These are phyloP conservation scores for Rhynchosporium secalis DNA, from an alignment of 2,329 filamentous ascomycete genomes.

Conservation along the genomic window DNA sequence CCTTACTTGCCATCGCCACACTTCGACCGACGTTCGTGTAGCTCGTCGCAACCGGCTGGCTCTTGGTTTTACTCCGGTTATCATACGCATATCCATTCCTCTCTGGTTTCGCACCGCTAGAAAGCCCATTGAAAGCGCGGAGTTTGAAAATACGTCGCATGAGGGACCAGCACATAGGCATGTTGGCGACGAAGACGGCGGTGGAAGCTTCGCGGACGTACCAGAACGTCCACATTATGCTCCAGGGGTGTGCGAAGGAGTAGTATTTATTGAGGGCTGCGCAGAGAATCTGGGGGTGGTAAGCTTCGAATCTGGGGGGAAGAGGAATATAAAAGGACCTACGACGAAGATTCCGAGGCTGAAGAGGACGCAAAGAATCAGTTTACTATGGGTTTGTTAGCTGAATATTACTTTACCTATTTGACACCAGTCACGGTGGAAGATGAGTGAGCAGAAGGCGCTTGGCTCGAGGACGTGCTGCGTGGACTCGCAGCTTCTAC, in stretches of 20 bases:
- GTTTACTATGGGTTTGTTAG: slow-evolving; percentile 51
- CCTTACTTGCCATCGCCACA: not conserved
- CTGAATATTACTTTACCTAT: not conserved
- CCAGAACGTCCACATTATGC: slow-evolving; percentile 45
- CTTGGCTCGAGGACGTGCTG: not conserved
- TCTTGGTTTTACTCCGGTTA: no score
- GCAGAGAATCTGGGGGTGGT: not conserved
- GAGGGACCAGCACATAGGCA: slow-evolving; percentile 55
- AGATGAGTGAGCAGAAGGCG: not conserved
- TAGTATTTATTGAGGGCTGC: slow-evolving; percentile 35
- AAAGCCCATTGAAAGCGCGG: slow-evolving; percentile 29
- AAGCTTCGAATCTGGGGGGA: not conserved
- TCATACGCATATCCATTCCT: no score
- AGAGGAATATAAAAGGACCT: slow-evolving; percentile 29
- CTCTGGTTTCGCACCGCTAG: slow-evolving; percentile 8
- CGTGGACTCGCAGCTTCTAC: slow-evolving; percentile 3
- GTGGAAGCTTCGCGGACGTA: slow-evolving; percentile 55
- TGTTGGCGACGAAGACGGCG: slow-evolving; percentile 53
- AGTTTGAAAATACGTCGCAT: slow-evolving; percentile 46
- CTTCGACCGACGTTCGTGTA: slow-evolving; percentile 10
- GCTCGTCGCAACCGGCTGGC: slow-evolving; percentile 18
- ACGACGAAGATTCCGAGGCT: slow-evolving; percentile 50
- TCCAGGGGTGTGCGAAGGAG: slow-evolving; percentile 43
- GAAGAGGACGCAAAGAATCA: slow-evolving; percentile 50
- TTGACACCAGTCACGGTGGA: not conserved